These are phyloP conservation scores for Clonostachys rosea DNA, from an alignment of 2,329 filamentous ascomycete species.

Conservation along the genomic window DNA sequence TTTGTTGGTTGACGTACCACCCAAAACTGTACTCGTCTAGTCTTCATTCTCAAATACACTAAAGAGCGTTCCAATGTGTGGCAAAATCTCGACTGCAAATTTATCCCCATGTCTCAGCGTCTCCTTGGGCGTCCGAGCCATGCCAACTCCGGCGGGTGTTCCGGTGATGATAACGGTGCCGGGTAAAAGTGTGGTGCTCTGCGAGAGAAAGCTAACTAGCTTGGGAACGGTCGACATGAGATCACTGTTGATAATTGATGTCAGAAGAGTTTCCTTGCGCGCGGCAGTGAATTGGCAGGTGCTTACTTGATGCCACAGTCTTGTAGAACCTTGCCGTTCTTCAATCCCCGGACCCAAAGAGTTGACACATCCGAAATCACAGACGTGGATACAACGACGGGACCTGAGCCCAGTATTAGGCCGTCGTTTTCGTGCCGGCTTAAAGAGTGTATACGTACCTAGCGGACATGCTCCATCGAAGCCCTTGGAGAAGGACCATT, in stretches of 20 bases:
- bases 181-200: conserved; percentile 32
- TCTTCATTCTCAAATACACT: conserved; percentile 9
- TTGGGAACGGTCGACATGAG: conserved; percentile 47
- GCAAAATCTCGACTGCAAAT: conserved; percentile 34
- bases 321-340: conserved; percentile 49
- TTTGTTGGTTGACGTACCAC: no score
- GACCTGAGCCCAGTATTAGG: conserved; percentile 23
- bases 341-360: conserved; percentile 33
- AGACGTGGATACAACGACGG: conserved; percentile 39
- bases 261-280: conserved; percentile 17
- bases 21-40: no score
- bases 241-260: conserved; percentile 27
- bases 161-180: conserved; percentile 38
- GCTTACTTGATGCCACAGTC: conserved; percentile 24
- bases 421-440: neutral
- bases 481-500: conserved; percentile 55
- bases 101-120: conserved; percentile 31
- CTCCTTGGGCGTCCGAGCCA: conserved; percentile 27
- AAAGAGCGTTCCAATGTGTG: conserved; percentile 33
- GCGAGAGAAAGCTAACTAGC: conserved; percentile 34
- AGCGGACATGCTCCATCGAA: conserved; percentile 51
- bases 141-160: conserved; percentile 34
- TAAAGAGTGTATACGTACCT: conserved; percentile 2
- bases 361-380: conserved; percentile 32
- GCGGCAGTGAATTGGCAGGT: conserved; percentile 7